Evolutionary conservation across 768 basidiomycete species (phyloP).

Genomic region (Sarcomyxa edulis): DNA sequence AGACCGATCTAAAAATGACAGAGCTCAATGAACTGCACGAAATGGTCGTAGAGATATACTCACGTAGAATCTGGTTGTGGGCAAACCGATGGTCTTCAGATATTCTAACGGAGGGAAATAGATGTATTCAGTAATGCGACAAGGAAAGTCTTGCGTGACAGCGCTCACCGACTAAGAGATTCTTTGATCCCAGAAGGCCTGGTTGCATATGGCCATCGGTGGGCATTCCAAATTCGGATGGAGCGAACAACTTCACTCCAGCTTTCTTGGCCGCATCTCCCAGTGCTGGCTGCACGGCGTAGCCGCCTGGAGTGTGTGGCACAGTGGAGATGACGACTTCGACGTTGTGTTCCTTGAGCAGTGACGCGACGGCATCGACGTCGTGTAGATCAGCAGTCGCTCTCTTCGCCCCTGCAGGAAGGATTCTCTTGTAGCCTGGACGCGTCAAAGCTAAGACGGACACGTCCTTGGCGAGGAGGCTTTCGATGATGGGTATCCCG

Average conservation of each 20-base stretch:
- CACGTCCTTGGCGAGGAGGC: conserved; percentile 3
- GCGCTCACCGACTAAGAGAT: conserved; percentile 20
- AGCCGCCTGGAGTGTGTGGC: conserved; percentile 14
- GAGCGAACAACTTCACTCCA: conserved; percentile 31
- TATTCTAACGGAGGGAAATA: too few relatives aligned
- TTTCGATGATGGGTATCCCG: conserved; percentile 19
- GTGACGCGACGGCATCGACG: conserved; percentile 15
- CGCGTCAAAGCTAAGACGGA: conserved; percentile 14
- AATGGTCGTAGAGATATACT: too few relatives aligned
- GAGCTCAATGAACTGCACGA: too few relatives aligned
- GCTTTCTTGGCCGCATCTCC: conserved; percentile 31
- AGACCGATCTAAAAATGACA: too few relatives aligned
- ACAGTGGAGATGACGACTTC: conserved; percentile 29
- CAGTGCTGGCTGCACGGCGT: conserved; percentile 17
- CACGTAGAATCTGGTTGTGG: conserved; percentile 25
- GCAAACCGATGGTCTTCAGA: conserved; percentile 21
- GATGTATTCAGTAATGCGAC: too few relatives aligned
- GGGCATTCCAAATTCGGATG: conserved; percentile 30
- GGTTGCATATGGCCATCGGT: conserved; percentile 22
- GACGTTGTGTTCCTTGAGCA: conserved; percentile 23
- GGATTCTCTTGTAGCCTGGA: conserved; percentile 3
- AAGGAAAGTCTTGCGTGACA: too few relatives aligned
- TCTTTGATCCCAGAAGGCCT: conserved; percentile 19
- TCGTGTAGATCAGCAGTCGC: conserved; percentile 22
- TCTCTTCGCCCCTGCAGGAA: conserved; percentile 17